A percentile compares a stretch with the other conserved stretches of the same genome.
Conservation (phyloP, 192 early-diverging fungal species). For the Rhizophagus clarus region DNA sequence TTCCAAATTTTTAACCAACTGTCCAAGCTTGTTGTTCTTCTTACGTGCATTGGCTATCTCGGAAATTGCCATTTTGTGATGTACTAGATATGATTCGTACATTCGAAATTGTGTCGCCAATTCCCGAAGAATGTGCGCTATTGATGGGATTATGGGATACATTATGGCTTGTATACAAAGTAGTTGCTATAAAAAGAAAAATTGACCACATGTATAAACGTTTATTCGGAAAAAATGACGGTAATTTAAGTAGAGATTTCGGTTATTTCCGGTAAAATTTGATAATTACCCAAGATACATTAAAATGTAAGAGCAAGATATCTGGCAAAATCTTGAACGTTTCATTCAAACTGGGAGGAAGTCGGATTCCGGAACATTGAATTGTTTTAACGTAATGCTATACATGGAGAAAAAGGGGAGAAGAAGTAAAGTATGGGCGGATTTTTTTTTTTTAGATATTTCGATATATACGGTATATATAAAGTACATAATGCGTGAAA, state of each 20-base stretch:
- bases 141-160: conserved; percentile 16
- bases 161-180: conserved; percentile 14
- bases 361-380: conserved; percentile 9
- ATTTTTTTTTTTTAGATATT: too few relatives aligned
- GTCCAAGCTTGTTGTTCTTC: conserved; percentile 25
- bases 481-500: not conserved
- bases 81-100: conserved; percentile 17
- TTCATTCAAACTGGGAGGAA: not conserved
- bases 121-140: conserved; percentile 16
- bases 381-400: conserved; percentile 21
- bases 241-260: not conserved
- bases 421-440: too few relatives aligned
- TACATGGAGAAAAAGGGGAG: too few relatives aligned
- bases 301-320: conserved; percentile 6
- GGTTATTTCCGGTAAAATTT: too few relatives aligned
- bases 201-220: not conserved
- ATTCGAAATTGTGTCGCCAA: not conserved
- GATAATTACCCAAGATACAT: conserved; percentile 16
- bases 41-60: conserved; percentile 21
- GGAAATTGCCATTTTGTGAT: conserved; percentile 20
- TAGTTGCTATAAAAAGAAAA: conserved; percentile 9
- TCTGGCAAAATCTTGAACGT: conserved; percentile 14
- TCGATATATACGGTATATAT: too few relatives aligned
- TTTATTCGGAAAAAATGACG: too few relatives aligned
- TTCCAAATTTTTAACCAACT: conserved; percentile 16